Evolutionary conservation across 495 filamentous ascomycete genomes (phyloP), one percentile per base, ranked within the genome.

Genomic region (Annulohypoxylon stygium): DNA sequence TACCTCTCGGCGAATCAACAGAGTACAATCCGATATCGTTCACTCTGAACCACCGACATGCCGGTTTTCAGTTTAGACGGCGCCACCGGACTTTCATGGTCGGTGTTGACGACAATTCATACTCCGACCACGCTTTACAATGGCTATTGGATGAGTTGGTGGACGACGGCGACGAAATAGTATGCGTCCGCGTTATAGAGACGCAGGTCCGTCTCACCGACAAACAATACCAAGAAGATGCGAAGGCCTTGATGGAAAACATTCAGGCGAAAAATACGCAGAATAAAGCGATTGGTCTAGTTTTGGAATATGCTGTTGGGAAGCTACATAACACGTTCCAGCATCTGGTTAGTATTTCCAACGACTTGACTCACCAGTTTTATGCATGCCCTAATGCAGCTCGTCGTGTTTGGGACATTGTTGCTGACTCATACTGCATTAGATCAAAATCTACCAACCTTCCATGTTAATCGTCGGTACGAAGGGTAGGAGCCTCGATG

Each of bases 391-490:
- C 12, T 9, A 37, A 34, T 63, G 10, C 16, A 12, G 36, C 33
- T 67, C 33, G 20, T 59, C 11, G 20, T 43, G 37, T 50, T 50
- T 7, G 1, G 3, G 53, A 37, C 26, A 10, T 12, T 2, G 18
- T 6, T 37, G 34, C 67, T 76, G 34, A 69, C 61, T 39, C 25
- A 30, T 65, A 57, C 25, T 16, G 9, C 23, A 39, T 16, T 48
- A 97, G 95, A 97, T 99, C 76, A 90, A 92, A 71, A 92, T 98
- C 57, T 96, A 98, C 79, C 93, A 97, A 79, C 96, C 96, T 14
- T 93, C 93, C 5, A 93, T 98, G 82, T 89, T 99, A n/a, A 89
- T 99, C 33, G 96, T 99, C 23, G 96, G 96, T 37, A 98, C 96
- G 2, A 88, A 92, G 67, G 96, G 96, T 50, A 89, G 94, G 60